Conservation (phyloP, 345 rosid genomes). For the Angophora floribunda region DNA sequence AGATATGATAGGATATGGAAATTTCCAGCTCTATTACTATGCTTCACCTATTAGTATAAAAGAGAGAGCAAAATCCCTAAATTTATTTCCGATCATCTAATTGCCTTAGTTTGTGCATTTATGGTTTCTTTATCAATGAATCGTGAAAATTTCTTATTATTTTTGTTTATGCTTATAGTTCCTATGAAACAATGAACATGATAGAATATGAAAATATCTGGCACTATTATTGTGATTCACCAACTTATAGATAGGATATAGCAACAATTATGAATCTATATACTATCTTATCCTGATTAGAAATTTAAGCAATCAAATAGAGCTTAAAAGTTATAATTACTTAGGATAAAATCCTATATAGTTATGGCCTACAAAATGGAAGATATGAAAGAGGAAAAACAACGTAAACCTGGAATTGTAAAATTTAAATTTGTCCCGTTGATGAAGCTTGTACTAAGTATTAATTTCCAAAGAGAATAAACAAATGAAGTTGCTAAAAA, state of each 20-base stretch:
- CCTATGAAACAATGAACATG: accelerated
- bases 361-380: neutral
- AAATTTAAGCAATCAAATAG: neutral
- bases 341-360: neutral
- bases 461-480: neutral
- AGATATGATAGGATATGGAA: neutral
- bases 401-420: neutral
- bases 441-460: neutral
- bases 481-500: neutral
- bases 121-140: neutral
- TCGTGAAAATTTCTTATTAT: neutral
- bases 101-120: neutral
- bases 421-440: neutral
- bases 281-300: neutral
- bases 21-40: no score
- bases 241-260: accelerated
- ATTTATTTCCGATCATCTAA: neutral
- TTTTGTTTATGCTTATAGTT: neutral
- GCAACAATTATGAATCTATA: accelerated
- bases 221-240: accelerated
- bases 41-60: accelerated
- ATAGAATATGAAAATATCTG: accelerated
- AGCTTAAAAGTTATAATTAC: neutral
- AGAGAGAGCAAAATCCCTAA: neutral
- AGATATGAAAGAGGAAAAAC: neutral